phyloP scores from a whole-genome alignment of 352 stramenopile species.

The Thraustotheca clavata region DNA sequence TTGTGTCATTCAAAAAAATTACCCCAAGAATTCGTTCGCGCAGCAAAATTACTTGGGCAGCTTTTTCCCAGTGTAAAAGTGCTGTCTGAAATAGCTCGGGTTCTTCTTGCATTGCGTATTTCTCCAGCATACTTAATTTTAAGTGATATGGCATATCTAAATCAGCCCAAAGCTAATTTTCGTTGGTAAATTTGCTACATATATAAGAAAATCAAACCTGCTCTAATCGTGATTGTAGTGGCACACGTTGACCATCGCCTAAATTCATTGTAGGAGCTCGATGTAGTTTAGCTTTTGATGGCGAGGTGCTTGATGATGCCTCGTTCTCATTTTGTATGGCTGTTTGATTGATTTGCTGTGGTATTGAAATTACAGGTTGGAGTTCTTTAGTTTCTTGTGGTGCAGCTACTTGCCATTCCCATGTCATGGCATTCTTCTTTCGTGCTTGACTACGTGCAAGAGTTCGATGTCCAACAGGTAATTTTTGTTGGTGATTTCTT shows the following conservation, averaged over 20 bases:
- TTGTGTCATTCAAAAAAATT: neutral
- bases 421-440: neutral
- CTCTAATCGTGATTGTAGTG: constrained; percentile 46
- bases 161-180: constrained; percentile 32
- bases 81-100: constrained; percentile 33
- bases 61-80: constrained; percentile 40
- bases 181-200: neutral
- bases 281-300: neutral
- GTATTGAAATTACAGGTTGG: no score
- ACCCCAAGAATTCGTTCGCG: constrained; percentile 34
- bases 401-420: constrained; percentile 7
- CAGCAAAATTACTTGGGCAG: constrained; percentile 32
- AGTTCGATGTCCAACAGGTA: neutral
- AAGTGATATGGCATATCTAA: constrained; percentile 57
- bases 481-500: neutral
- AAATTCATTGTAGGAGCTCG: neutral
- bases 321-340: neutral
- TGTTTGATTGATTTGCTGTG: neutral
- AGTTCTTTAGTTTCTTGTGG: neutral
- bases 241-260: neutral
- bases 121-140: constrained; percentile 56
- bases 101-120: constrained; percentile 43
- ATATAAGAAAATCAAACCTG: constrained; percentile 5
- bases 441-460: neutral
- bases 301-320: neutral